Evolutionary conservation across 352 stramenopile genomes (phyloP).

Genomic region (Globisporangium yorkense): DNA sequence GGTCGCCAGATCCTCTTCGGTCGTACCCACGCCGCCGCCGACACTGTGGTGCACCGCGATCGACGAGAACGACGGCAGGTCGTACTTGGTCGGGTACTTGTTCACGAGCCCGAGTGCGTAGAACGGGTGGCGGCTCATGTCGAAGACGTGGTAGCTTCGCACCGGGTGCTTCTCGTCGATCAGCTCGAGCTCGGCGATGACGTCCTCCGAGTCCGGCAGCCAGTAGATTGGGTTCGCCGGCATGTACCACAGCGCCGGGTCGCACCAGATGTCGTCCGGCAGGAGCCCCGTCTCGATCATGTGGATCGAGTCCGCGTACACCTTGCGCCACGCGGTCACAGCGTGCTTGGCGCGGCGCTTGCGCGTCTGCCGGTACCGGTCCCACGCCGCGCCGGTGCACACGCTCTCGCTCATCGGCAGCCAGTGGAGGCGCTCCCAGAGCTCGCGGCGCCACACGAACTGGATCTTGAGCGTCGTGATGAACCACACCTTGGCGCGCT

Average conservation of each 20-base stretch:
- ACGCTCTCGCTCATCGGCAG: constrained; percentile 39
- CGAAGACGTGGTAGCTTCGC: constrained; percentile 20
- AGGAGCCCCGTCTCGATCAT: constrained; percentile 30
- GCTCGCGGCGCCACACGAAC: constrained; percentile 36
- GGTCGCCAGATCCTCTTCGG: constrained; percentile 8
- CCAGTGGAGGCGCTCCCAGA: constrained; percentile 45
- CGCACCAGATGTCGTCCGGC: constrained; percentile 36
- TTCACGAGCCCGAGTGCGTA: constrained; percentile 15
- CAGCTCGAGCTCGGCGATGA: constrained; percentile 16
- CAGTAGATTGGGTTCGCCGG: constrained; percentile 31
- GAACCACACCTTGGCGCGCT: constrained; percentile 24
- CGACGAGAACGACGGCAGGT: constrained; percentile 16
- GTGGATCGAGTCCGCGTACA: constrained; percentile 39
- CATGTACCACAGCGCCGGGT: constrained; percentile 42
- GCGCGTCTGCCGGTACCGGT: constrained; percentile 35
- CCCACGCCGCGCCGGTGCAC: constrained; percentile 24
- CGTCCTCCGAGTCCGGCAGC: constrained; percentile 23
- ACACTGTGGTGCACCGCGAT: constrained; percentile 3
- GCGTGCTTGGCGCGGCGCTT: constrained; percentile 31
- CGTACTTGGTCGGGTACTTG: constrained; percentile 16
- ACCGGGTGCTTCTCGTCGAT: constrained; percentile 26
- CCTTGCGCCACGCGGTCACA: constrained; percentile 30
- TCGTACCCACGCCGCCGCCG: not conserved
- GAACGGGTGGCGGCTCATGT: constrained; percentile 15
- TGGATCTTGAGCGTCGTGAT: constrained; percentile 29